phyloP scores from a whole-genome alignment of 257 asterid genomes.

The Solanum pinnatisectum region DNA sequence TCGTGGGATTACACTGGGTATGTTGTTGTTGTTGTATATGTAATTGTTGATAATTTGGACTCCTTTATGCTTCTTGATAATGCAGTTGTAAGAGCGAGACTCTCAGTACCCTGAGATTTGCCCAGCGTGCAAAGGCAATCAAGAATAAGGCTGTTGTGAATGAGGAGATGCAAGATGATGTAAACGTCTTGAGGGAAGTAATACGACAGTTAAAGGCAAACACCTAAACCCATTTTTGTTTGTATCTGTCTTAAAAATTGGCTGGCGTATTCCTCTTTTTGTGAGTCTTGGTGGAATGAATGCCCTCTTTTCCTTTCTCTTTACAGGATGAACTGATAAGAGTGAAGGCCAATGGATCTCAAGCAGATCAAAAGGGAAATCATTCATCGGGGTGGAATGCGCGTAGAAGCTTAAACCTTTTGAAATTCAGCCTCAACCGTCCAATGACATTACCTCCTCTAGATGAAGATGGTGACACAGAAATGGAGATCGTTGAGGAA shows the following conservation, averaged over 20 bases:
- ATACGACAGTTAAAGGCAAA: constrained; percentile 72
- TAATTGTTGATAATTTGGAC: background rate
- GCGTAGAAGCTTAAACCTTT: constrained; percentile 80
- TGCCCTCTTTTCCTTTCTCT: background rate
- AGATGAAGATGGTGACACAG: constrained; percentile 85
- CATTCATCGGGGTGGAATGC: constrained; percentile 80
- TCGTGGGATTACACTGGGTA: background rate
- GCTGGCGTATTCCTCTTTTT: background rate
- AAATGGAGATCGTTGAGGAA: constrained; percentile 85
- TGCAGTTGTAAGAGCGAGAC: constrained; percentile 92
- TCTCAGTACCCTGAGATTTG: constrained; percentile 90
- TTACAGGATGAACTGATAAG: constrained; percentile 66
- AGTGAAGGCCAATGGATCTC: constrained; percentile 57
- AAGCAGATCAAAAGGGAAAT: constrained; percentile 46
- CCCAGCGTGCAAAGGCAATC: constrained; percentile 97
- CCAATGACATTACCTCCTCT: constrained; percentile 54
- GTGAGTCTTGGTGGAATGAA: background rate
- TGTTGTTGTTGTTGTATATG: background rate
- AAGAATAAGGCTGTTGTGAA: constrained; percentile 84
- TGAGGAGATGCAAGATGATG: constrained; percentile 97
- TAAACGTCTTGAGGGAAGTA: constrained; percentile 70
- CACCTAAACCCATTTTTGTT: background rate
- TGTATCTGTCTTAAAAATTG: background rate
- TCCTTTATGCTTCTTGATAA: constrained; percentile 2
- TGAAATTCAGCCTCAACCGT: constrained; percentile 84